Evolutionary conservation across 2,329 filamentous ascomycete species (phyloP).

Genomic region (Colletotrichum phormii): DNA sequence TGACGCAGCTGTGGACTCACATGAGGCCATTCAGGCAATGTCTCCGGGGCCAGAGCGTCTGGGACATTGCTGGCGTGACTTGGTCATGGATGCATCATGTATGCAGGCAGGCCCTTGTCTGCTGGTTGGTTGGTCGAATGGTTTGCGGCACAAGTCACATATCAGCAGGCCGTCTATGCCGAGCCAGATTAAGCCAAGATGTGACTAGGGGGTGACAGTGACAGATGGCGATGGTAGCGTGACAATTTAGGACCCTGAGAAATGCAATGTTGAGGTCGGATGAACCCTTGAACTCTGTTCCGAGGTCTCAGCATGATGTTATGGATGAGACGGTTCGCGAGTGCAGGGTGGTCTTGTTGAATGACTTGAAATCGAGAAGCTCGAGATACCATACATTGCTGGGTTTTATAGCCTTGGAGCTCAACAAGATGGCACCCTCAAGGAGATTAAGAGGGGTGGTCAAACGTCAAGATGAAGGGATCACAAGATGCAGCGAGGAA

Average conservation of each 20-base stretch:
- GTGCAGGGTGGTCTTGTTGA: neutral
- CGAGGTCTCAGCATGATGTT: neutral
- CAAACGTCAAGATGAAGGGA: neutral
- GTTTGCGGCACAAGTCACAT: neutral
- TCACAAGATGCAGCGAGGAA: neutral
- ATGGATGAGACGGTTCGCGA: neutral
- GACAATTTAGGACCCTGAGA: neutral
- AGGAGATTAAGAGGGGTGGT: too few species aligned
- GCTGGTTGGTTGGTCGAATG: neutral
- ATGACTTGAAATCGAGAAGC: neutral
- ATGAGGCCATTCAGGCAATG: constrained; percentile 3
- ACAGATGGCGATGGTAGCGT: neutral
- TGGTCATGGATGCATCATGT: neutral
- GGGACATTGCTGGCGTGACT: neutral
- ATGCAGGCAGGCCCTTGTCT: neutral
- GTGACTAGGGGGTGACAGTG: neutral
- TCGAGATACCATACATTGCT: too few species aligned
- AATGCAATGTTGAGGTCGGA: neutral
- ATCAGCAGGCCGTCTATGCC: neutral
- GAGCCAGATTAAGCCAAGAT: neutral
- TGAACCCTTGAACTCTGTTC: neutral
- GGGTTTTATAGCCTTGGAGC: too few species aligned
- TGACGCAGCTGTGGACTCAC: neutral
- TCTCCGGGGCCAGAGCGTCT: constrained; percentile 1
- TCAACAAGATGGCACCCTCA: too few species aligned